These are phyloP conservation scores for Pseudopediastrum boryanum DNA, from an alignment of 139 green algal genomes.

Conservation along the genomic window DNA sequence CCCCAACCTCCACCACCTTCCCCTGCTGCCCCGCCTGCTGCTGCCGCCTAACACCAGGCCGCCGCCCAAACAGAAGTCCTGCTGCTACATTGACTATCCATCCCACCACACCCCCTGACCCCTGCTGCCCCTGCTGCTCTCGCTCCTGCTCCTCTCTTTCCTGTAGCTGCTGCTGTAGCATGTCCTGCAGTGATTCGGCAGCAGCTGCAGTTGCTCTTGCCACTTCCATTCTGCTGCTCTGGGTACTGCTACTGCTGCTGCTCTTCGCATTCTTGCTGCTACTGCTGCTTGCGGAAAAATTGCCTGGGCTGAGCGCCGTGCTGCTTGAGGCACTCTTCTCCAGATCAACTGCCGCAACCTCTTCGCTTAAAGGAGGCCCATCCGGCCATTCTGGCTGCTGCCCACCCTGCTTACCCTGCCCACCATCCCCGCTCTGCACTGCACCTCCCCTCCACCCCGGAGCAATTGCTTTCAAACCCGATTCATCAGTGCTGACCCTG, in stretches of 20 bases:
- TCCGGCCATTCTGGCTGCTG: not conserved
- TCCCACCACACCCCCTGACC: no score
- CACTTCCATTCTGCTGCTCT: not conserved
- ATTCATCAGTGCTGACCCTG: not conserved
- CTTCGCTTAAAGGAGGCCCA: not conserved
- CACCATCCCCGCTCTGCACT: not conserved
- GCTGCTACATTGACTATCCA: no score
- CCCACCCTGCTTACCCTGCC: constrained; percentile 17
- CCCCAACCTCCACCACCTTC: not conserved
- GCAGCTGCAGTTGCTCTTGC: not conserved
- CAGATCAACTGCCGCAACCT: no score
- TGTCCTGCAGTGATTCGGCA: no score
- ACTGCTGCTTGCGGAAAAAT: not conserved
- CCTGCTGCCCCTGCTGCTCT: not conserved
- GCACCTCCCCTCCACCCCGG: not conserved
- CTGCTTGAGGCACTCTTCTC: no score
- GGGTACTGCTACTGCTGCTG: not conserved
- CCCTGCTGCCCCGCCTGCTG: not conserved
- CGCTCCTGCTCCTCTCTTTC: not conserved
- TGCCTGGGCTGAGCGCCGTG: not conserved
- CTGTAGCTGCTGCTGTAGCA: constrained; percentile 6
- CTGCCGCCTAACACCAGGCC: no score
- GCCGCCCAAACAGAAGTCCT: no score
- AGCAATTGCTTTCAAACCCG: not conserved
- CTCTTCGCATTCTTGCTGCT: no score